These are phyloP conservation scores for Auriculariales sp. DNA, from an alignment of 768 basidiomycete genomes.

Conservation along the genomic window DNA sequence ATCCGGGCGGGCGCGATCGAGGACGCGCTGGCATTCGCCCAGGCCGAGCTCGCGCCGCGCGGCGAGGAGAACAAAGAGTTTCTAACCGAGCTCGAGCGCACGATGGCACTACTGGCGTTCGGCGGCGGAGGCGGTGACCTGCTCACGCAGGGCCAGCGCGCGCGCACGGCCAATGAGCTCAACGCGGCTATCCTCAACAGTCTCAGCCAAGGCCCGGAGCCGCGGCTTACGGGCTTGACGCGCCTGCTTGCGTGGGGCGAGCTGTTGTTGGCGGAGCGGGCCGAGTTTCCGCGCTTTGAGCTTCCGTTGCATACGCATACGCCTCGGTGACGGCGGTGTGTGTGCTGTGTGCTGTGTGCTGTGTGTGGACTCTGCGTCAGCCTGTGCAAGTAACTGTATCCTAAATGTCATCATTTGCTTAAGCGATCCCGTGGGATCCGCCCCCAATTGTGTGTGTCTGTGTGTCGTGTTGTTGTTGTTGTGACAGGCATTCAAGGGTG, in stretches of 20 bases:
- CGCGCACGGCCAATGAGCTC: slow-evolving; percentile 91
- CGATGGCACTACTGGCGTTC: slow-evolving; percentile 86
- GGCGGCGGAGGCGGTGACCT: slow-evolving; percentile 56
- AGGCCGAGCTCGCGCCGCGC: slow-evolving; percentile 84
- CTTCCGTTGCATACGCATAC: slow-evolving; percentile 1
- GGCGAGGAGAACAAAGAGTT: slow-evolving; percentile 94
- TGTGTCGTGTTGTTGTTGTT: no score
- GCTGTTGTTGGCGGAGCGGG: slow-evolving; percentile 56
- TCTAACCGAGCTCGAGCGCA: slow-evolving; percentile 78
- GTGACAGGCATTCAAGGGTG: no score
- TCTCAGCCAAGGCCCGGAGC: slow-evolving; percentile 82
- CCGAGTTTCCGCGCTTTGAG: slow-evolving; percentile 63
- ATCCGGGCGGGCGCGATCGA: slow-evolving; percentile 70
- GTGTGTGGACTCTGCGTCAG: no score
- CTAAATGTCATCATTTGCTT: no score
- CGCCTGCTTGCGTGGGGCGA: slow-evolving; percentile 85
- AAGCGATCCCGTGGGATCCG: no score
- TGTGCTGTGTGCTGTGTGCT: slow-evolving; percentile 8
- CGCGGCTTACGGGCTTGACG: slow-evolving; percentile 72
- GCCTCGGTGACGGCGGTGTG: slow-evolving; percentile 10
- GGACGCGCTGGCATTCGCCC: slow-evolving; percentile 82
- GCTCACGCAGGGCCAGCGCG: slow-evolving; percentile 71
- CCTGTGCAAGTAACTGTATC: no score
- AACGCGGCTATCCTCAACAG: slow-evolving; percentile 92
- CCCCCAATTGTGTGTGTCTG: no score